Percentiles rank a stretch among this genome's conserved stretches.
phyloP scores from a whole-genome alignment of 208 protist species.

The Angomonas deanei region DNA sequence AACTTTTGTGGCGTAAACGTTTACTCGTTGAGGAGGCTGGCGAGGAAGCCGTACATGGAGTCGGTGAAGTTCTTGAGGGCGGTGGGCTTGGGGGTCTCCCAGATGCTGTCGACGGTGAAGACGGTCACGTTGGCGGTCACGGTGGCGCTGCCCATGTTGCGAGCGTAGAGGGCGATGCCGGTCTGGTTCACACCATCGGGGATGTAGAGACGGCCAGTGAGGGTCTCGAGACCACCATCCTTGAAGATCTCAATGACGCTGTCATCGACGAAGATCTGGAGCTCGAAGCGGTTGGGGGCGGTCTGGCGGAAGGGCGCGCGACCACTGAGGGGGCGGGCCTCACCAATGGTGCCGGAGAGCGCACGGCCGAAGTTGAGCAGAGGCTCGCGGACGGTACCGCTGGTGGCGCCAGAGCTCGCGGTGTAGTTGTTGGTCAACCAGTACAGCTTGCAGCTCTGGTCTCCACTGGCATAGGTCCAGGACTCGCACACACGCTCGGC shows the following conservation, averaged over 20 bases:
- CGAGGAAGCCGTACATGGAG: background rate
- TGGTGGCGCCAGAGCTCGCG: slow-evolving; percentile 11
- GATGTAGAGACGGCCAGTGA: slow-evolving; percentile 12
- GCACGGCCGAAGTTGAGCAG: slow-evolving; percentile 24
- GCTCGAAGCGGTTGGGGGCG: slow-evolving; percentile 12
- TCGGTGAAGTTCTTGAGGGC: slow-evolving; percentile 3
- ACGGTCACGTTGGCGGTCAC: slow-evolving; percentile 4
- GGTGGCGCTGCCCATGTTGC: slow-evolving; percentile 4
- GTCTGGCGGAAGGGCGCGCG: slow-evolving; percentile 22
- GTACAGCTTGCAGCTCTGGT: slow-evolving; percentile 26
- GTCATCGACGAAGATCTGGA: slow-evolving; percentile 13
- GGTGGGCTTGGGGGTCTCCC: slow-evolving; percentile 1
- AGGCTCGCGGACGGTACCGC: slow-evolving; percentile 27
- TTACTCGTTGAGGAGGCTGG: background rate
- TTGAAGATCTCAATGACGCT: slow-evolving; percentile 21
- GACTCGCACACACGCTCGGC: slow-evolving; percentile 27
- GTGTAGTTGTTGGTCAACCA: slow-evolving; percentile 16
- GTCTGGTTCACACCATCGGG: slow-evolving; percentile 9
- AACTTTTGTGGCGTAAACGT: too few relatives aligned
- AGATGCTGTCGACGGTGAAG: slow-evolving; percentile 16
- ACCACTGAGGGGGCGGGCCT: slow-evolving; percentile 16
- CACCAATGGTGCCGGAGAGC: slow-evolving; percentile 25
- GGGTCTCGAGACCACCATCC: slow-evolving; percentile 20
- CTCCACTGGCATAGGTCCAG: slow-evolving; percentile 20
- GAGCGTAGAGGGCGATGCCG: slow-evolving; percentile 11